Conservation (phyloP, 169 alveolate genomes). For the Plasmodium sp. region DNA sequence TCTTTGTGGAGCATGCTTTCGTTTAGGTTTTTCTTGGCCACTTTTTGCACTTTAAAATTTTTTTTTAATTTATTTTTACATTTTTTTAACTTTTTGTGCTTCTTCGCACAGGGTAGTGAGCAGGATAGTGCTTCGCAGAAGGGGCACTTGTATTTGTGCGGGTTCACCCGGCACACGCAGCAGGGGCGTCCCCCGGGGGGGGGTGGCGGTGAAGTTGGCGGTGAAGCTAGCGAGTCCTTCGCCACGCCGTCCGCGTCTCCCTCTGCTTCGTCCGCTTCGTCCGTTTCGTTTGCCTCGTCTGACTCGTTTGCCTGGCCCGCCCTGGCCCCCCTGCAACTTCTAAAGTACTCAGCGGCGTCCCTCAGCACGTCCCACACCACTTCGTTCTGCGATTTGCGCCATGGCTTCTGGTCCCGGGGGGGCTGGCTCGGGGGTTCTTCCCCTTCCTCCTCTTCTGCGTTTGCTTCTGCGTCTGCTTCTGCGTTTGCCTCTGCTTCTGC, state of each 20-base stretch:
- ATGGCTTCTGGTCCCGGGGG: neutral
- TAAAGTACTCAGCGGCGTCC: constrained; percentile 22
- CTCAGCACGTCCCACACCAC: neutral
- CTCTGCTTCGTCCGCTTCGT: neutral
- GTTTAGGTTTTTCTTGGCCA: constrained; percentile 6
- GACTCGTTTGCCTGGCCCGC: neutral
- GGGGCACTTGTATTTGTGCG: constrained; percentile 34
- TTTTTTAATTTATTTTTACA: constrained; percentile 54
- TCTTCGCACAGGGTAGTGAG: constrained; percentile 31
- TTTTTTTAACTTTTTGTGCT: constrained; percentile 23
- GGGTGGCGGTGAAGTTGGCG: too few relatives aligned
- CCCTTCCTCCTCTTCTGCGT: neutral
- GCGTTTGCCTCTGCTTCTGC: neutral
- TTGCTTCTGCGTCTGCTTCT: neutral
- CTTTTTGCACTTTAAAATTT: constrained; percentile 19
- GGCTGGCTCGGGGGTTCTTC: neutral
- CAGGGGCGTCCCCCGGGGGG: neutral
- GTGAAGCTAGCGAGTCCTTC: too few relatives aligned
- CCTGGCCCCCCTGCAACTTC: neutral
- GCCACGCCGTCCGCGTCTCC: too few relatives aligned
- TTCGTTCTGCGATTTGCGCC: neutral
- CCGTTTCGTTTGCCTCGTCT: neutral
- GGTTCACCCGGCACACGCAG: constrained; percentile 22
- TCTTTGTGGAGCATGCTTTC: constrained; percentile 28
- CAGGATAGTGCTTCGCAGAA: constrained; percentile 29